Evolutionary conservation across 305 asterid genomes (phyloP), one percentile per base, ranked within the genome.

Genomic region (Stenogyne calaminthoides): DNA sequence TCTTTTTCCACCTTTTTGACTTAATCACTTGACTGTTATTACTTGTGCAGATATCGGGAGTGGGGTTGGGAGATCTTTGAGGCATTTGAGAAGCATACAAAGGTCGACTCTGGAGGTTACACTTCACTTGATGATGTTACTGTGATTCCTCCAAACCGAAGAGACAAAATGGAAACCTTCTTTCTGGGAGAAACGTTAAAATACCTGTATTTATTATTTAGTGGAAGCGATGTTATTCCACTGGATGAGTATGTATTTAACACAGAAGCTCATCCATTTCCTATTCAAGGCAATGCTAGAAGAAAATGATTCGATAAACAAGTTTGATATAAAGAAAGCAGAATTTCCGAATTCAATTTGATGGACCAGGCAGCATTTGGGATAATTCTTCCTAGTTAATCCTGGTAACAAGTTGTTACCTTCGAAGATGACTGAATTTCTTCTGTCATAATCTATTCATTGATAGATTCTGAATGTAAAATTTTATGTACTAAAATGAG

Each of bases 141-240:
- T 40, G 77, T 79, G 66, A 63, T 90, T 72, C 97, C 98, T 64
- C 92, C 97, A 8, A 89, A 18, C 40, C 85, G 83, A 83, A 87
- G 97, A 81, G 99, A 95, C 90, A 95, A 95, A 85, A 95, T 95
- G 99, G 97, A 95, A 85, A 90, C 98, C 10, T 92, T 95, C 78
- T 92, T 95, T 80, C 77, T 95, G 75, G 99, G 98, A 4, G 98
- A 95, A 84, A 95, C 99, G 2, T 86, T 95, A 36, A 95, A 95
- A 77, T 95, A 95, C 81, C 78, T 95, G 20, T 92, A 92, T 73
- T 83, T 95, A 81, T 68, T 95, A 77, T 89, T 92, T 71, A 90
- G 88, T 49, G 87, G 84, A 34, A 86, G 64, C 27, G 54, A 81
- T 70, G 74, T 73, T 27, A 82, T 95, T 81, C 98, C 98, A 3